Evolutionary conservation across 1,284 basidiomycete species (phyloP).

Genomic region (Ganoderma leucocontextum): DNA sequence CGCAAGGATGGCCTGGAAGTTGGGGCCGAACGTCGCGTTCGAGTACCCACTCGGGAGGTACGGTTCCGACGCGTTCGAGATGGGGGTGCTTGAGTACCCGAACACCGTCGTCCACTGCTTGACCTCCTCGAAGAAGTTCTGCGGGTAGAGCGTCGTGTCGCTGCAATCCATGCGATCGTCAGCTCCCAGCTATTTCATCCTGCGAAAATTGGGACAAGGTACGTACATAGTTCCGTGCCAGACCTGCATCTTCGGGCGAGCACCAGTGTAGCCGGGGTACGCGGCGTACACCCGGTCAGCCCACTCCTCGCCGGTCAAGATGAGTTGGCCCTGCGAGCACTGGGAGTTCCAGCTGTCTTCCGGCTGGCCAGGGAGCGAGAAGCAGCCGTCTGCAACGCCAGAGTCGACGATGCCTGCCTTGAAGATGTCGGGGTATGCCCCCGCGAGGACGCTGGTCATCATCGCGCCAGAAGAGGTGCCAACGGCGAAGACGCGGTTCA

Average conservation of each 20-base stretch:
- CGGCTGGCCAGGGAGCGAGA: conserved; percentile 49
- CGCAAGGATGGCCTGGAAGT: conserved; percentile 54
- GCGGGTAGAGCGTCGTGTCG: conserved; percentile 59
- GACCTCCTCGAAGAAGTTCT: conserved; percentile 59
- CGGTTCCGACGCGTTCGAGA: conserved; percentile 42
- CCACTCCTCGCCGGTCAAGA: conserved; percentile 58
- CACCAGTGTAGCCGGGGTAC: conserved; percentile 61
- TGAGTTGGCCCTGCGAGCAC: conserved; percentile 49
- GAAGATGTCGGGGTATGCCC: conserved; percentile 65
- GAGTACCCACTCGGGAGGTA: conserved; percentile 48
- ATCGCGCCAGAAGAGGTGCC: conserved; percentile 65
- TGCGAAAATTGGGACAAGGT: neutral
- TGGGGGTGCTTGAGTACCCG: conserved; percentile 34
- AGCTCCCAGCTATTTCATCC: neutral
- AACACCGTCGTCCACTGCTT: conserved; percentile 43
- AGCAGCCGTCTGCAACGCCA: conserved; percentile 65
- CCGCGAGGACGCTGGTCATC: conserved; percentile 66
- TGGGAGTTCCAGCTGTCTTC: conserved; percentile 55
- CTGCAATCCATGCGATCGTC: conserved; percentile 23
- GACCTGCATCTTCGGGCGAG: conserved; percentile 58
- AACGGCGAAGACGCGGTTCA: conserved; percentile 55
- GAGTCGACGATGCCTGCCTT: conserved; percentile 56
- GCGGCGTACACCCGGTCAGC: conserved; percentile 53
- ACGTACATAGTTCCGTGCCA: conserved; percentile 63
- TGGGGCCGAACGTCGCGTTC: conserved; percentile 54